Evolutionary conservation across 768 basidiomycete genomes (phyloP), one percentile per base, ranked within the genome.

Genomic region (Trametes villosa): DNA sequence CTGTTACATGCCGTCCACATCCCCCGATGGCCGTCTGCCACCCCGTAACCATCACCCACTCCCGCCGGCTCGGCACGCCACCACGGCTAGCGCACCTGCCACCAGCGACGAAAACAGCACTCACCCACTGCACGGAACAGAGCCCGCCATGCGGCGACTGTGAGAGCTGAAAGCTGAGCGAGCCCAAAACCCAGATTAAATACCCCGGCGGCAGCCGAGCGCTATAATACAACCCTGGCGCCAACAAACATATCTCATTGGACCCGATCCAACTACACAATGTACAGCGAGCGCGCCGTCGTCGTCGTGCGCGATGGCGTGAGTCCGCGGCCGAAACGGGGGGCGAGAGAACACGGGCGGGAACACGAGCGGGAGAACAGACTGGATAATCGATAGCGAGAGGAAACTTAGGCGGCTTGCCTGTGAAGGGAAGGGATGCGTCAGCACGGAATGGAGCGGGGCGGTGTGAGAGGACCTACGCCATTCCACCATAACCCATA

Each of bases 401-500:
- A 53, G 46, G 41, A 20, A 63, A 52, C 34, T 40, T 62, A 65
- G 57, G 59, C 56, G 59, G 59, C 59, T 61, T 61, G 64, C 59
- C 64, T 65, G 53, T 41, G 45, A 22, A 22, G 2, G 27, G 5
- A 17, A 27, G 6, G 4, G 1, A 26, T 2, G 1, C 18, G 36
- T 50, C 38, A 49, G 47, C 55, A 30, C 7, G 30, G 15, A 17
- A 30, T 15, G 41, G 26, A 3, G 12, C 22, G 26, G 24, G 26
- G 13, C n/a, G 11, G 7, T 9, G 33, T 53, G n/a, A 0, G 29
- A 13, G 55, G 26, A 71, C 62, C 66, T 55, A 77, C 65, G 76
- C 71, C 77, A 79, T 80, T 52, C 83, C 84, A 57, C 85, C 84
- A 66, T 89, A 90, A 38, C 85, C 86, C 77, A 85, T 81, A 45